phyloP scores from a whole-genome alignment of 495 filamentous ascomycete species.

The Talaromyces trachyspermus region DNA sequence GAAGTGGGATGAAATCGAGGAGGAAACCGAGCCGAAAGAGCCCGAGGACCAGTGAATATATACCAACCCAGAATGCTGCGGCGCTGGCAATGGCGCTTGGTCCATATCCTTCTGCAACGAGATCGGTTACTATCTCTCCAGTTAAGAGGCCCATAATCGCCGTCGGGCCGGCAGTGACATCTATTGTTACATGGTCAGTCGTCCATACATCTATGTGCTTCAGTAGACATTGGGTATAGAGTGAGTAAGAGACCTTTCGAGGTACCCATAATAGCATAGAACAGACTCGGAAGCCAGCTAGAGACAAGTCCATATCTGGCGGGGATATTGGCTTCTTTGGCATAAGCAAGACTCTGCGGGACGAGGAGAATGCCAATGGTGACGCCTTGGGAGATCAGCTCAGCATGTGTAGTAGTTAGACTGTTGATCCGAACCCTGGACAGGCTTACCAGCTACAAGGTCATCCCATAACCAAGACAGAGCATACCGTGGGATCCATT shows the following conservation, averaged over 20 bases:
- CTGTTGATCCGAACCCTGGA: too few relatives aligned
- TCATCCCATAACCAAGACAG: slow-evolving; percentile 42
- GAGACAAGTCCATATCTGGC: slow-evolving; percentile 46
- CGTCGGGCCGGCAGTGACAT: slow-evolving; percentile 44
- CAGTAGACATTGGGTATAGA: not conserved
- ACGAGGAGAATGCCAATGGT: slow-evolving; percentile 46
- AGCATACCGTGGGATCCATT: slow-evolving; percentile 43
- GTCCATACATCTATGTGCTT: too few relatives aligned
- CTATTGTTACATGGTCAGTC: too few relatives aligned
- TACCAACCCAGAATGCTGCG: slow-evolving; percentile 43
- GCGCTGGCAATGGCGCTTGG: slow-evolving; percentile 39
- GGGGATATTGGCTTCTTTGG: slow-evolving; percentile 45
- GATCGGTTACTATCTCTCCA: slow-evolving; percentile 35
- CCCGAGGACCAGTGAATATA: slow-evolving; percentile 42
- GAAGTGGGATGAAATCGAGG: slow-evolving; percentile 44
- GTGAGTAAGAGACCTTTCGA: slow-evolving; percentile 38
- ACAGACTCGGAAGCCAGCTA: slow-evolving; percentile 42
- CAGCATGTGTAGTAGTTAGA: too few relatives aligned
- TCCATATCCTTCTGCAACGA: slow-evolving; percentile 27
- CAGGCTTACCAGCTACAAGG: slow-evolving; percentile 35
- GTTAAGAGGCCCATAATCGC: slow-evolving; percentile 45
- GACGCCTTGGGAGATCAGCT: too few relatives aligned
- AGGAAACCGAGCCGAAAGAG: slow-evolving; percentile 45
- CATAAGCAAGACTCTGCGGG: slow-evolving; percentile 43
- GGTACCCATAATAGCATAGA: slow-evolving; percentile 48